These are phyloP conservation scores for Solanum tacnaense DNA, from an alignment of 257 asterid species.

Conservation along the genomic window DNA sequence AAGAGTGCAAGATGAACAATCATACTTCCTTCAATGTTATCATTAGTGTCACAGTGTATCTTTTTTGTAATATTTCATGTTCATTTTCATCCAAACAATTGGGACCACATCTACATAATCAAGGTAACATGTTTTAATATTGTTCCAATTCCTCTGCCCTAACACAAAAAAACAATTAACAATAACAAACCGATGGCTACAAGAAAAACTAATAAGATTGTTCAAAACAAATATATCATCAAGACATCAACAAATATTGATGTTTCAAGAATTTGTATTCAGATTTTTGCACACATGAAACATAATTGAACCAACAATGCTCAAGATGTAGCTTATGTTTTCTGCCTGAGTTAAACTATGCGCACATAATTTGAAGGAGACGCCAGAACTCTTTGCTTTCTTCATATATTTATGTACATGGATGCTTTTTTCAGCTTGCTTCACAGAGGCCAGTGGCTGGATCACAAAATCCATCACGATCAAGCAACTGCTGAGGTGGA, in stretches of 20 bases:
- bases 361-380: background rate
- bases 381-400: background rate
- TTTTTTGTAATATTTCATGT: background rate
- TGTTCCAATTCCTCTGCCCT: background rate
- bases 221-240: background rate
- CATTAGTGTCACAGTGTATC: background rate
- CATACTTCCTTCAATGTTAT: background rate
- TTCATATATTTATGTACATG: background rate
- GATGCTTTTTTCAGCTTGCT: slow-evolving; percentile 2
- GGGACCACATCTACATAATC: slow-evolving; percentile 3
- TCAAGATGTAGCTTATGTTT: background rate
- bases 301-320: background rate
- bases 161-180: background rate
- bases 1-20: background rate
- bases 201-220: background rate
- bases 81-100: background rate
- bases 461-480: slow-evolving; percentile 87
- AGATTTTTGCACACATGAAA: background rate
- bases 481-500: slow-evolving; percentile 83
- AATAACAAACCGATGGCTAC: background rate
- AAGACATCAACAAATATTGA: background rate
- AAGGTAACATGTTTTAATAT: background rate
- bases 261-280: background rate
- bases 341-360: background rate
- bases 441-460: slow-evolving; percentile 75